Evolutionary conservation across 768 basidiomycete species (phyloP), one percentile per base, ranked within the genome.

Genomic region (Amanita subjunquillea): DNA sequence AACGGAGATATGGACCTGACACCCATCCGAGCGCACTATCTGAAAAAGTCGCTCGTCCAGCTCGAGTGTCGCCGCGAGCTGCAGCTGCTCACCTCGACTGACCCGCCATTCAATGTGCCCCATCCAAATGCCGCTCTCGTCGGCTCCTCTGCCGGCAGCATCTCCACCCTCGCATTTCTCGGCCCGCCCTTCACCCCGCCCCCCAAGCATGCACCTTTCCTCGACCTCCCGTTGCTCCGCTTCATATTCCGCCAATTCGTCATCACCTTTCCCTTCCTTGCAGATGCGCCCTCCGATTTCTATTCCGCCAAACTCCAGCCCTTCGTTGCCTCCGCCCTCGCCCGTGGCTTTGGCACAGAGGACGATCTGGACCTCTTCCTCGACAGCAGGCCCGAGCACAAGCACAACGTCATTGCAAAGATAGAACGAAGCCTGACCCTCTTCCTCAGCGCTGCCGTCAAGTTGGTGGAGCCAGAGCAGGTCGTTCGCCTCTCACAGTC

Each of bases 221-320:
- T 82, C 51, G 89, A 95, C 67, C 74, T 97, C 20, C 95, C 95
- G 3, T 85, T 99, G 64, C 71, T 97, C 56, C 78, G 83, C 22
- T 96, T 87, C 68, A 76, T 95, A 58, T 94, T 98, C 65, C 83
- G 86, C 50, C 91, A 94, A 65, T 97, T 92, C 62, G 77, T 97
- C 54, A 76, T 97, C 53, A 88, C 93, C 0, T 98, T 99, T 63
- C 96, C 96, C 12, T 96, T 99, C 73, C 82, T 99, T 66, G 80
- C 82, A 45, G 72, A 85, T 1, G 94, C 93, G 0, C 93, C 92
- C 0, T 80, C 85, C 59, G 80, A 89, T 59, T 98, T 99, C 68
- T 99, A 95, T 70, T 83, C 88, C 1, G 81, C 84, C 54, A 98
- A 99, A 67, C 79, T 99, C 3, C 95, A 98, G 68, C 94, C 95